These are phyloP conservation scores for Populus trichocarpa DNA, from an alignment of 441 rosid genomes.

Conservation along the genomic window DNA sequence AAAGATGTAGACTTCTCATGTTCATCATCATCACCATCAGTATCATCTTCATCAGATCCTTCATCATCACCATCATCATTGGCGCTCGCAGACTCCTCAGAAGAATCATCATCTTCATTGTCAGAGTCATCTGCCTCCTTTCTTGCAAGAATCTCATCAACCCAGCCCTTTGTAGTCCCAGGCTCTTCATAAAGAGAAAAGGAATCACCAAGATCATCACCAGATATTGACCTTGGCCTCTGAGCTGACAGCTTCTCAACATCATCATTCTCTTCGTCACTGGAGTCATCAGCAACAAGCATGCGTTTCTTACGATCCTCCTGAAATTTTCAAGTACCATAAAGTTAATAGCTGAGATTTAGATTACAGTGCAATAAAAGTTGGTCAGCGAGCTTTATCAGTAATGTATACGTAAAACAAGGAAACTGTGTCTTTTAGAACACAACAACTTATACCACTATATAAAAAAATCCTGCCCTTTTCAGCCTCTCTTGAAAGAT, in stretches of 20 bases:
- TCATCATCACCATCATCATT: slow-evolving; percentile 46
- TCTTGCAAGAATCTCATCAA: slow-evolving; percentile 78
- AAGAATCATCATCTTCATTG: slow-evolving; percentile 50
- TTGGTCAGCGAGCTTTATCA: neutral
- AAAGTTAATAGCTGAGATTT: neutral
- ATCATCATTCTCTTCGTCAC: slow-evolving; percentile 69
- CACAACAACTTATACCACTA: too few species aligned
- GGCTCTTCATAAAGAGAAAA: slow-evolving; percentile 61
- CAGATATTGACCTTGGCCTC: slow-evolving; percentile 50
- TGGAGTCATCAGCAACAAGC: slow-evolving; percentile 62
- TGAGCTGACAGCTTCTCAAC: slow-evolving; percentile 34
- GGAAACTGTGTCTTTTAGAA: neutral
- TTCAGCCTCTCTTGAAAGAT: too few species aligned
- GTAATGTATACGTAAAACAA: neutral
- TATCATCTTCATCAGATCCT: slow-evolving; percentile 41
- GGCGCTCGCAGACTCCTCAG: slow-evolving; percentile 49
- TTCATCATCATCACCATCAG: slow-evolving; percentile 30
- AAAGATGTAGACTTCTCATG: slow-evolving; percentile 32
- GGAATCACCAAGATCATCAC: slow-evolving; percentile 94
- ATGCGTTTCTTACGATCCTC: slow-evolving; percentile 79
- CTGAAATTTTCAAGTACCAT: slow-evolving; percentile 34
- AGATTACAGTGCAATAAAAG: neutral
- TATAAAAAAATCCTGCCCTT: too few species aligned
- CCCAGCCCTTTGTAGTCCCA: slow-evolving; percentile 62
- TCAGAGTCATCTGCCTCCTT: slow-evolving; percentile 49